Conservation (phyloP, 441 rosid genomes). For the Populus trichocarpa region DNA sequence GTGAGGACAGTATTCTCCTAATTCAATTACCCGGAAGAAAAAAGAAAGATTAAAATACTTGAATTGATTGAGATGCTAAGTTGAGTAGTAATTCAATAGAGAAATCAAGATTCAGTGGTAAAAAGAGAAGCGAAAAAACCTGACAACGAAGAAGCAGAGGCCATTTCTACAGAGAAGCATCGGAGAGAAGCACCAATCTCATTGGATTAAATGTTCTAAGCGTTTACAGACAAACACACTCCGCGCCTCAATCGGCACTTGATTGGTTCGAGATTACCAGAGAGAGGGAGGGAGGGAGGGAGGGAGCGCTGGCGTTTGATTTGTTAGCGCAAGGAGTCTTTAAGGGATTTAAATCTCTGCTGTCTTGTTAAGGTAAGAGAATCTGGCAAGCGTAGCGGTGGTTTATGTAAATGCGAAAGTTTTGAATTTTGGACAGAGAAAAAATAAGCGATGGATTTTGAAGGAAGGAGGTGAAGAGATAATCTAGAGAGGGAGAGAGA, state of each 20-base stretch:
- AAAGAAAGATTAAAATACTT: too few relatives aligned
- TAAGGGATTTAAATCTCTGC: too few relatives aligned
- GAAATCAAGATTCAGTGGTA: neutral
- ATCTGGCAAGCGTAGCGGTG: conserved; percentile 11
- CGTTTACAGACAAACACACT: conserved; percentile 18
- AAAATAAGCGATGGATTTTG: conserved; percentile 40
- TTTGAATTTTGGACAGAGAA: conserved; percentile 16
- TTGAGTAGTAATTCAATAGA: neutral
- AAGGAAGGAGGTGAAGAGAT: conserved; percentile 37
- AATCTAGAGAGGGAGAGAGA: conserved; percentile 45
- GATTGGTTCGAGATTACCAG: conserved; percentile 13
- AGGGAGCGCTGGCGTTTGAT: conserved; percentile 5
- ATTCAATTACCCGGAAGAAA: too few relatives aligned
- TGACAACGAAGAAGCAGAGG: conserved; percentile 75
- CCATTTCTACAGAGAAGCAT: conserved; percentile 52
- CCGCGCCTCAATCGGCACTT: neutral
- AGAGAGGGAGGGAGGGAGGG: conserved; percentile 27
- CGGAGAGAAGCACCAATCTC: conserved; percentile 30
- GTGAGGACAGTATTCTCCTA: neutral
- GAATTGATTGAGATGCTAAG: neutral
- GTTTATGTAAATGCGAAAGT: conserved; percentile 6
- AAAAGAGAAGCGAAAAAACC: conserved; percentile 34
- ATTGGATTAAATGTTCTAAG: conserved; percentile 40
- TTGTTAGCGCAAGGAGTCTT: neutral
- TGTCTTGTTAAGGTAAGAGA: neutral